Evolutionary conservation across 1,139 yeast species (phyloP).

Genomic region (Candida pseudoviswanathii): DNA sequence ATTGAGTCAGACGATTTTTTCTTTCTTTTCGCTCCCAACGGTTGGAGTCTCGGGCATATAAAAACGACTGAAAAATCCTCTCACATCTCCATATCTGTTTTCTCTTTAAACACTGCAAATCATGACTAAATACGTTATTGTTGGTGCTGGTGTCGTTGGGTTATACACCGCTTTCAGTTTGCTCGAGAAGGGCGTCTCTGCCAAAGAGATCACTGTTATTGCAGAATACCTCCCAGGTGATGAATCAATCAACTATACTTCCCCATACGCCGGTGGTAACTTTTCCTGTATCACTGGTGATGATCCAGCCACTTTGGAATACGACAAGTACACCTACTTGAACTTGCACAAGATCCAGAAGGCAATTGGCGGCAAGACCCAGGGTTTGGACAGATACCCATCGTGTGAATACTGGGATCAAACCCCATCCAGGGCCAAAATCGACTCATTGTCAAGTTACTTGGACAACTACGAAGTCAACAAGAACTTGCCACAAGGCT

Average conservation of each 20-base stretch:
- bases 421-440: slow-evolving; percentile 43
- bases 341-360: slow-evolving; percentile 45
- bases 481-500: slow-evolving; percentile 45
- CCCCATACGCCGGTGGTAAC: slow-evolving; percentile 83
- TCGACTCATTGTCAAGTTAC: slow-evolving; percentile 47
- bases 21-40: not conserved
- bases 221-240: slow-evolving; percentile 77
- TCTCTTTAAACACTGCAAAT: not conserved
- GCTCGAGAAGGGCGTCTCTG: slow-evolving; percentile 46
- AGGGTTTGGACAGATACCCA: slow-evolving; percentile 57
- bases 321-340: slow-evolving; percentile 58
- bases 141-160: slow-evolving; percentile 71
- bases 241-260: slow-evolving; percentile 65
- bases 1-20: not conserved
- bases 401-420: slow-evolving; percentile 60
- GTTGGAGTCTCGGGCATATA: too few species aligned
- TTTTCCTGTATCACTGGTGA: slow-evolving; percentile 67
- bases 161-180: slow-evolving; percentile 62
- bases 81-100: not conserved
- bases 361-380: slow-evolving; percentile 50
- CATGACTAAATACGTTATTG: slow-evolving; percentile 32
- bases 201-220: slow-evolving; percentile 53
- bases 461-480: slow-evolving; percentile 44
- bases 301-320: slow-evolving; percentile 51
- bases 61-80: too few species aligned